A percentile compares a stretch with the other conserved stretches of the same genome.
phyloP scores from a whole-genome alignment of 495 filamentous ascomycete genomes.

The Chaetomium cochliodes region DNA sequence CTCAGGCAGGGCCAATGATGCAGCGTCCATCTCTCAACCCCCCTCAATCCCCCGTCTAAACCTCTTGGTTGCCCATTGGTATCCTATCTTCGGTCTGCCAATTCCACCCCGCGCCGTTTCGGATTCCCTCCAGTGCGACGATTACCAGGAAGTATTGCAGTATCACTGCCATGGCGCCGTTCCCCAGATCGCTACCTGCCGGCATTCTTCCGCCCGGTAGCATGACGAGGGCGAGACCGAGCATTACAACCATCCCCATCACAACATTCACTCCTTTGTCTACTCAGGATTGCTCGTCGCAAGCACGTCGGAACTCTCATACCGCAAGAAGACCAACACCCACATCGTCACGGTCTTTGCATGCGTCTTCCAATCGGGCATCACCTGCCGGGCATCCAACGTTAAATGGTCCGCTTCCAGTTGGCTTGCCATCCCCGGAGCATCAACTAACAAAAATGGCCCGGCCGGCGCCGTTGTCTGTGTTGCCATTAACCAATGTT shows the following conservation, averaged over 20 bases:
- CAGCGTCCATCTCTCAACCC: background rate
- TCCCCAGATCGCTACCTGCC: constrained; percentile 10
- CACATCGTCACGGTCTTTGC: constrained; percentile 34
- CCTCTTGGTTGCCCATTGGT: background rate
- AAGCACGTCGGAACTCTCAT: background rate
- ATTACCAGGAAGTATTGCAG: background rate
- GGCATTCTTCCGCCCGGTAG: constrained; percentile 14
- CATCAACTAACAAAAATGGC: constrained; percentile 30
- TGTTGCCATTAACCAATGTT: constrained; percentile 70
- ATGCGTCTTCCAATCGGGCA: constrained; percentile 43
- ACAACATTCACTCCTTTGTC: background rate
- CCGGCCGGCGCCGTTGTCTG: constrained; percentile 57
- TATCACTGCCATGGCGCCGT: constrained; percentile 14
- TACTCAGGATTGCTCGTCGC: background rate
- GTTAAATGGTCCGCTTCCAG: constrained; percentile 26
- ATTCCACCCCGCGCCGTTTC: background rate
- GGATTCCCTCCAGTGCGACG: background rate
- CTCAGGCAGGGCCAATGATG: constrained; percentile 1
- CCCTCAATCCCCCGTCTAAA: background rate
- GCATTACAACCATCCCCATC: background rate
- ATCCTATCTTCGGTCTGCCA: background rate
- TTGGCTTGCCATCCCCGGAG: constrained; percentile 21
- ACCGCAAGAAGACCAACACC: constrained; percentile 9
- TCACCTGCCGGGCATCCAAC: constrained; percentile 37
- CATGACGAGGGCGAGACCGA: background rate